Base-by-base conservation (phyloP, 2,329 filamentous ascomycete species). In the Paecilomyces dactylethromorphus region DNA sequence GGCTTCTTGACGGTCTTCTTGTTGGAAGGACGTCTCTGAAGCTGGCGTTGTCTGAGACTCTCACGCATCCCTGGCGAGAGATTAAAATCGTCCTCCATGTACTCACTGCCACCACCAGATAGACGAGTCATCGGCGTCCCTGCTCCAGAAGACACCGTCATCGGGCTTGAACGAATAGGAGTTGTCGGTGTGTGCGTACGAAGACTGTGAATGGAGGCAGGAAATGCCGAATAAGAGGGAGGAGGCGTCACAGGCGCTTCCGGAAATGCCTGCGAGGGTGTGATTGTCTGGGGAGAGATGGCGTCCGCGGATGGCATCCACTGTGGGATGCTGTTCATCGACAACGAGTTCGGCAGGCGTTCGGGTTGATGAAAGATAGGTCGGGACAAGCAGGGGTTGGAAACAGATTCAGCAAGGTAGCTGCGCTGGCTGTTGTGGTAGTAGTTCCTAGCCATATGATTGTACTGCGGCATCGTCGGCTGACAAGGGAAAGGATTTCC, bases 301-400 rank as follows among this genome's bases (percentile, higher is more conserved):
- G 71, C 68, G 32, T 75, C 72, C 3, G 66, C 57, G 0, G 70
- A 64, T 0, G 66, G 66, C 66, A 75, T 73, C 72, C 72, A 76
- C 1, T 66, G 68, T 12, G 72, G 57, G 66, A 75, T 73, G 59
- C 73, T 73, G 33, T 64, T 63, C 71, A 75, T 74, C 4, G 73
- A 74, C 54, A 70, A 67, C 2, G 72, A 73, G 24, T 66, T 69
- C 0, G 71, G 58, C 6, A 76, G 58, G 1, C 72, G 67, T 54
- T 75, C 73, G 3, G 67, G 65, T 33, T 74, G 72, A 55, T 68
- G 70, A 56, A 75, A 75, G 57, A 75, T 75, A 2, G 73, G 68
- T 24, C 72, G 68, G 39, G 73, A 75, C 39, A 75, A 57, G 45
- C 73, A 76, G 1, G 73, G 73, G 53, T 75, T 75, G 29, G 73